Evolutionary conservation across 805 yeast species (phyloP).

Genomic region (Scheffersomyces stipitis): DNA sequence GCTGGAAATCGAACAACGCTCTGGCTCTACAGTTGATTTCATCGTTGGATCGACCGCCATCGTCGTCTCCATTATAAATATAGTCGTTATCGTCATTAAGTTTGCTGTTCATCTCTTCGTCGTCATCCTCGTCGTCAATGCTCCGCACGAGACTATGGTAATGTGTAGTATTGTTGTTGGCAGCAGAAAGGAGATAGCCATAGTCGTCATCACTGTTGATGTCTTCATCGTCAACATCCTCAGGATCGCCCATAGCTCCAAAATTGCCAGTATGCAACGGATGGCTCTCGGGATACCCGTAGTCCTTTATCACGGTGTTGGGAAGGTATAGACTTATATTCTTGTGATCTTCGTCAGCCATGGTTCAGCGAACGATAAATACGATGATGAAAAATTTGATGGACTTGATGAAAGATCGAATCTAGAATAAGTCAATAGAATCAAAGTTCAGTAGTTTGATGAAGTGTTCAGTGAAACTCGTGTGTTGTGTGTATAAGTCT

Average conservation of each 20-base stretch:
- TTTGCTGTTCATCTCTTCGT: conserved; percentile 4
- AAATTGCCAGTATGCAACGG: conserved; percentile 20
- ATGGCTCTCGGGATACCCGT: conserved; percentile 19
- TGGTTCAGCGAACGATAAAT: too few relatives aligned
- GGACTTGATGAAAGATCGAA: too few relatives aligned
- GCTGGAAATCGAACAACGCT: conserved; percentile 84
- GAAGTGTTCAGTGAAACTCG: too few relatives aligned
- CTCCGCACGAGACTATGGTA: conserved; percentile 1
- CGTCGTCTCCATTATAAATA: conserved; percentile 4
- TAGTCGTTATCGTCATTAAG: conserved; percentile 6
- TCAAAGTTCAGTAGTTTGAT: too few relatives aligned
- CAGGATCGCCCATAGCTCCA: conserved; percentile 5
- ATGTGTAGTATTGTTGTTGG: conserved; percentile 3
- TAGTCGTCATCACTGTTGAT: conserved; percentile 5
- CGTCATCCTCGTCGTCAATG: conserved; percentile 3
- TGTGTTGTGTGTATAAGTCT: too few relatives aligned
- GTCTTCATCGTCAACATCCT: conserved; percentile 7
- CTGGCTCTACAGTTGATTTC: conserved; percentile 61
- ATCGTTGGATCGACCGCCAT: conserved; percentile 17
- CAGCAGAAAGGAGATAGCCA: conserved; percentile 8
- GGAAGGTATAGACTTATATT: too few relatives aligned
- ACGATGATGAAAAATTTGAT: too few relatives aligned
- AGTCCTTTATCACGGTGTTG: conserved; percentile 20
- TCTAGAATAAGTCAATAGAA: too few relatives aligned
- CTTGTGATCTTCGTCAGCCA: too few relatives aligned